Evolutionary conservation across 2,329 filamentous ascomycete species (phyloP).

Genomic region (Ceratocystis smalleyi): DNA sequence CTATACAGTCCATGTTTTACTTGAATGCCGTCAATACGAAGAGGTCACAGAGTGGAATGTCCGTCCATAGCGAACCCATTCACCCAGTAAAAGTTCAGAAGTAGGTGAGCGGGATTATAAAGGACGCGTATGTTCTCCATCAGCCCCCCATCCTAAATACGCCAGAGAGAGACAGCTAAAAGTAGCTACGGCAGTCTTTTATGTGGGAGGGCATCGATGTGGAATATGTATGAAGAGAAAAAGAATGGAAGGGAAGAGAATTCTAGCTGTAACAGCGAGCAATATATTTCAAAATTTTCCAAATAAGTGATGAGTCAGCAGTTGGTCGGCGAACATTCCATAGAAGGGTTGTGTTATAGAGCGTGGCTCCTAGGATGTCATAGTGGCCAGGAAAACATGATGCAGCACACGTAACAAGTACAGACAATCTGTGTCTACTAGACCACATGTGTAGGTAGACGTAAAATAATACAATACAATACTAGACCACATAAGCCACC

Average conservation of each 20-base stretch:
- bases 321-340: background rate
- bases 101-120: constrained; percentile 43
- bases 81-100: constrained; percentile 24
- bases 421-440: background rate
- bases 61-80: constrained; percentile 48
- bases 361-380: background rate
- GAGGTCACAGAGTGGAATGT: constrained; percentile 27
- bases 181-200: constrained; percentile 14
- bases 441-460: too few species aligned
- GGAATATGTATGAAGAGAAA: constrained; percentile 35
- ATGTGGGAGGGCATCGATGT: constrained; percentile 25
- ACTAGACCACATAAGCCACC: background rate
- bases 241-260: constrained; percentile 24
- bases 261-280: background rate
- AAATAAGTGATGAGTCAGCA: constrained; percentile 8
- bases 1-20: background rate
- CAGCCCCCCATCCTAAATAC: constrained; percentile 22
- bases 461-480: too few species aligned
- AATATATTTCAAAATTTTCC: constrained; percentile 13
- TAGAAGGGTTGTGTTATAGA: background rate
- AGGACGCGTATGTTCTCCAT: constrained; percentile 42
- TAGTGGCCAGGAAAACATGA: background rate
- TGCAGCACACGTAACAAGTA: background rate
- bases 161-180: constrained; percentile 20
- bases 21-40: background rate